A percentile compares a stretch with the other conserved stretches of the same genome.
Conservation (phyloP, 2,329 filamentous ascomycete species). For the Colletotrichum lindemuthianum region DNA sequence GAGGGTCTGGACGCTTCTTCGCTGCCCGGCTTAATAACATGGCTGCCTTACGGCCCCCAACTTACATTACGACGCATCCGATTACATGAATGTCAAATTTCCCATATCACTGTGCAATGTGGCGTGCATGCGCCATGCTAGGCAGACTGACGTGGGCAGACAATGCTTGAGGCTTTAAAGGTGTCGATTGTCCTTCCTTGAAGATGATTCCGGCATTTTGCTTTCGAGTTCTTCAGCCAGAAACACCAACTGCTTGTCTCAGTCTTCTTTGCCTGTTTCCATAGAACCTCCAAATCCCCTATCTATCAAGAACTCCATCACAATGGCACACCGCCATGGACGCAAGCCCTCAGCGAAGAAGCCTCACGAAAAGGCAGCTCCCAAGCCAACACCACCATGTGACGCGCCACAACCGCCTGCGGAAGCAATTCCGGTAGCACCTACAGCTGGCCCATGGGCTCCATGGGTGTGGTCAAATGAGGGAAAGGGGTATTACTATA, state of each 20-base stretch:
- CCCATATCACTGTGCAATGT: background rate
- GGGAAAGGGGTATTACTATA: slow-evolving; percentile 12
- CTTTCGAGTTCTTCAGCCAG: background rate
- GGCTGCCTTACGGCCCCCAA: slow-evolving; percentile 3
- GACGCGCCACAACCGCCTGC: background rate
- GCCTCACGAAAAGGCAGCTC: too few relatives aligned
- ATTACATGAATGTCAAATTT: background rate
- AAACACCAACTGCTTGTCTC: background rate
- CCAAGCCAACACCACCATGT: too few relatives aligned
- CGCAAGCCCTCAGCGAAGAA: too few relatives aligned
- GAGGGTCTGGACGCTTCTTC: background rate
- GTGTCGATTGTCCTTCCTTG: background rate
- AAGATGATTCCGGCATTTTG: background rate
- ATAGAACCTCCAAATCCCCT: too few relatives aligned
- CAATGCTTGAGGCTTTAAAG: background rate
- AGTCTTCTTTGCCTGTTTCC: background rate
- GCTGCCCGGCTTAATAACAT: slow-evolving; percentile 1
- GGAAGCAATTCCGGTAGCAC: too few relatives aligned
- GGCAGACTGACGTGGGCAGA: background rate
- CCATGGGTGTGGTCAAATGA: too few relatives aligned
- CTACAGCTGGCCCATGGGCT: too few relatives aligned
- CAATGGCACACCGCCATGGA: too few relatives aligned
- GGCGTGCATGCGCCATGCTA: background rate
- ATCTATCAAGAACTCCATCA: too few relatives aligned
- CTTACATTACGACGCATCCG: background rate